Percentiles rank a stretch among this genome's conserved stretches.
phyloP scores from a whole-genome alignment of 768 basidiomycete genomes.

The Pleurotus platypus region DNA sequence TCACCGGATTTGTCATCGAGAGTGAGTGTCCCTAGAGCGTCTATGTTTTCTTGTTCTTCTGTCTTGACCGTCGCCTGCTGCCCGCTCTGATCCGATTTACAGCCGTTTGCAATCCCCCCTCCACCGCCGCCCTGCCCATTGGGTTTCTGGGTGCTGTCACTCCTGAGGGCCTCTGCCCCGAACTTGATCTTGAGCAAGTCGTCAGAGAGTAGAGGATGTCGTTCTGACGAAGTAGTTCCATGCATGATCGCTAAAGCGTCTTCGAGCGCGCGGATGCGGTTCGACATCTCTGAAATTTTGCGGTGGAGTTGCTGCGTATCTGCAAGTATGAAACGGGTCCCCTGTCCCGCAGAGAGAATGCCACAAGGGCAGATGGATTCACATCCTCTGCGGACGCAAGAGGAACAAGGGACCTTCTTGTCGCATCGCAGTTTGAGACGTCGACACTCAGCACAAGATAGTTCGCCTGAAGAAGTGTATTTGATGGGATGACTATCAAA shows the following conservation, averaged over 20 bases:
- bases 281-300: constrained; percentile 65
- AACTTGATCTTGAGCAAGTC: constrained; percentile 55
- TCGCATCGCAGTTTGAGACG: constrained; percentile 46
- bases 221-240: constrained; percentile 48
- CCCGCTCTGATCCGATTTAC: constrained; percentile 3
- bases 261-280: constrained; percentile 66
- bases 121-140: constrained; percentile 12
- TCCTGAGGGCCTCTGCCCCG: constrained; percentile 45
- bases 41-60: constrained; percentile 32
- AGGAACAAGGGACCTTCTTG: constrained; percentile 48
- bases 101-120: constrained; percentile 27
- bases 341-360: constrained; percentile 48
- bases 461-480: constrained; percentile 30
- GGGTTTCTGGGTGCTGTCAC: neutral
- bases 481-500: constrained; percentile 1
- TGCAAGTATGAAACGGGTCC: constrained; percentile 60
- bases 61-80: constrained; percentile 1
- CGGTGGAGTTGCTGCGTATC: constrained; percentile 63
- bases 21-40: constrained; percentile 62
- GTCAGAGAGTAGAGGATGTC: constrained; percentile 57
- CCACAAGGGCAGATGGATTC: constrained; percentile 66
- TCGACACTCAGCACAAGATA: constrained; percentile 53
- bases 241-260: constrained; percentile 65
- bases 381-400: constrained; percentile 54
- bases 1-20: constrained; percentile 52